Evolutionary conservation across 192 early-diverging fungal genomes (phyloP).

Genomic region (Irineochytrium annulatum): DNA sequence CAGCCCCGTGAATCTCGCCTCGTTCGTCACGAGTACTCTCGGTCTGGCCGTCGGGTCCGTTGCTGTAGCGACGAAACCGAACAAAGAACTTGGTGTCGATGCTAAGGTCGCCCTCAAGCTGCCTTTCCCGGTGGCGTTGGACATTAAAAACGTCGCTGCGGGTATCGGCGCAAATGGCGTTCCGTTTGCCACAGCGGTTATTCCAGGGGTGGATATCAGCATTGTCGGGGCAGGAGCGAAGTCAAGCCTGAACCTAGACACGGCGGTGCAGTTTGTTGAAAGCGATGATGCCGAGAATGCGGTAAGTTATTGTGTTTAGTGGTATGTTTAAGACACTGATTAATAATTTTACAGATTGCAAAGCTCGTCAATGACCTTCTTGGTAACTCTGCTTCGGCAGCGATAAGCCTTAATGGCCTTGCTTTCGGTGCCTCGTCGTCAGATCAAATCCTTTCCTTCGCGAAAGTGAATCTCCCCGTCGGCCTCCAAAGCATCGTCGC

Average conservation of each 20-base stretch:
- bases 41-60: neutral
- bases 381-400: neutral
- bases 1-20: neutral
- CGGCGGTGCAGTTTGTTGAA: neutral
- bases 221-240: neutral
- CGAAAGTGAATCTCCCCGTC: neutral
- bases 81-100: neutral
- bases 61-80: neutral
- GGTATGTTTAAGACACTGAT: neutral
- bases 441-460: neutral
- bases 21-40: neutral
- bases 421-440: neutral
- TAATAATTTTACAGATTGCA: neutral
- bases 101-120: neutral
- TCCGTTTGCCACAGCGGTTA: neutral
- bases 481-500: neutral
- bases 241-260: neutral
- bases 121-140: neutral
- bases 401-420: neutral
- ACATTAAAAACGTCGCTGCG: neutral
- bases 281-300: neutral
- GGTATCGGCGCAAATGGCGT: neutral
- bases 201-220: neutral
- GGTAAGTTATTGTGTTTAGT: neutral
- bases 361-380: neutral